These are phyloP conservation scores for Mycena kentingensis DNA, from an alignment of 768 basidiomycete species.

Conservation along the genomic window DNA sequence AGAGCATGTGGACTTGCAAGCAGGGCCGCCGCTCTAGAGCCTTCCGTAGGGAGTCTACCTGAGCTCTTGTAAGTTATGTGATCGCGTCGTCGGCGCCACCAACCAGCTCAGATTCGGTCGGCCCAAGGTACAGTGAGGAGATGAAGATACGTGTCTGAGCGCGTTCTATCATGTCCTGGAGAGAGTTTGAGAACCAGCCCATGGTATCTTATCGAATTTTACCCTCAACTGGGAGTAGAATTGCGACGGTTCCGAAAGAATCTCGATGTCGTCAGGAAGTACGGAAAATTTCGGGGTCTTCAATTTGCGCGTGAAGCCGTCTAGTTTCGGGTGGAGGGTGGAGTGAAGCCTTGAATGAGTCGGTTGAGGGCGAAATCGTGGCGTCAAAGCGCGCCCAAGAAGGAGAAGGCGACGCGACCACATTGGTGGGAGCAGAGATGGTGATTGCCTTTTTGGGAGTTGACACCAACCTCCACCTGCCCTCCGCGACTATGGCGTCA, in stretches of 20 bases:
- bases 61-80: neutral
- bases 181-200: neutral
- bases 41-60: conserved; percentile 70
- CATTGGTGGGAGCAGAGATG: too few species aligned
- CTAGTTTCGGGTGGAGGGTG: conserved; percentile 29
- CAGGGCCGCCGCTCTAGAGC: conserved; percentile 60
- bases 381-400: neutral
- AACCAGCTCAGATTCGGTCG: conserved; percentile 78
- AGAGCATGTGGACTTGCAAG: conserved; percentile 68
- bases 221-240: conserved; percentile 63
- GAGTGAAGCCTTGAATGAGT: conserved; percentile 11
- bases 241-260: conserved; percentile 57
- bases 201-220: neutral
- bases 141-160: conserved; percentile 83
- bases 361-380: neutral
- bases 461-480: too few species aligned
- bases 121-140: conserved; percentile 88
- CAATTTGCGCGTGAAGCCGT: conserved; percentile 32
- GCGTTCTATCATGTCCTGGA: conserved; percentile 72
- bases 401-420: neutral
- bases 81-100: conserved; percentile 30
- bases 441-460: too few species aligned
- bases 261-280: conserved; percentile 46
- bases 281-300: conserved; percentile 53
- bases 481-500: too few species aligned